Conservation (phyloP, 179 eudicot species). For the Nepenthes alata region DNA sequence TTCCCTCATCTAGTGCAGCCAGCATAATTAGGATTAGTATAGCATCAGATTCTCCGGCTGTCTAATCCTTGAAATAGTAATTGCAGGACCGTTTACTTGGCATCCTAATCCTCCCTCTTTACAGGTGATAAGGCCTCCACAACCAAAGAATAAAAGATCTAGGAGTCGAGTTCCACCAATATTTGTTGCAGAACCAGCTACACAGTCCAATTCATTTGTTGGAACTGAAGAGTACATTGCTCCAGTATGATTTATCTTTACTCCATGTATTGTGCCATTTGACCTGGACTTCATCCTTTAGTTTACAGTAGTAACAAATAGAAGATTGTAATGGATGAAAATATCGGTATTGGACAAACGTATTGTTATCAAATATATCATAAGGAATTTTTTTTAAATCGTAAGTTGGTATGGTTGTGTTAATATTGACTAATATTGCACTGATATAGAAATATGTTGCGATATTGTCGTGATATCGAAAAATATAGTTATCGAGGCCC, state of each 20-base stretch:
- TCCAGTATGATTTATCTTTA: constrained; percentile 41
- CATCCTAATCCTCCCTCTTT: constrained; percentile 7
- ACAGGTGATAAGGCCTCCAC: constrained; percentile 71
- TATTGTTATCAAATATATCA: too few relatives aligned
- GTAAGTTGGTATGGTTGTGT: too few relatives aligned
- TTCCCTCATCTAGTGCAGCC: not conserved
- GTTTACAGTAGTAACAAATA: not conserved
- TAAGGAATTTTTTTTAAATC: too few relatives aligned
- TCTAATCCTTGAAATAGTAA: too few relatives aligned
- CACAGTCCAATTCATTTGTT: constrained; percentile 92
- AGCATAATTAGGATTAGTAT: too few relatives aligned
- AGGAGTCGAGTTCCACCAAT: constrained; percentile 66
- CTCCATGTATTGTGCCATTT: not conserved
- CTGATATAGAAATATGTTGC: too few relatives aligned
- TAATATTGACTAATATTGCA: too few relatives aligned
- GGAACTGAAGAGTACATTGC: constrained; percentile 99
- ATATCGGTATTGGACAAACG: too few relatives aligned
- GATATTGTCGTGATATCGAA: too few relatives aligned
- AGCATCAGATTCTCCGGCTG: too few relatives aligned
- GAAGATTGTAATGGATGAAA: too few relatives aligned
- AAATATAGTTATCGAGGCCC: too few relatives aligned
- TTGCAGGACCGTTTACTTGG: not conserved
- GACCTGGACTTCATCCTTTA: not conserved
- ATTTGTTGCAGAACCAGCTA: constrained; percentile 78
- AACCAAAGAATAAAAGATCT: constrained; percentile 47